Conservation (phyloP, 805 yeast genomes). For the Cyberlindnera subsufficiens region DNA sequence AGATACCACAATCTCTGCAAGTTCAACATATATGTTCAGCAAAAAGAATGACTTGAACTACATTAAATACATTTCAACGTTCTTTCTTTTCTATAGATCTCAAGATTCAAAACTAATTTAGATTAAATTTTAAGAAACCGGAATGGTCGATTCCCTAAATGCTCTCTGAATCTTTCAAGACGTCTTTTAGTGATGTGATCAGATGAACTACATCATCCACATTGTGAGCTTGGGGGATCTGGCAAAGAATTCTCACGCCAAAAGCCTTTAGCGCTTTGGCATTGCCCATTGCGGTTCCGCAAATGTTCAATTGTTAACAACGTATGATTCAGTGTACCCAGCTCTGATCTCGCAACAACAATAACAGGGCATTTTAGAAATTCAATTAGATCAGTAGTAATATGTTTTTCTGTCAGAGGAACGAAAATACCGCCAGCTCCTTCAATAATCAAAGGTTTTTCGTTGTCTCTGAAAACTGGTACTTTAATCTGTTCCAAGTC, state of each 20-base stretch:
- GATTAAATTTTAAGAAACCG: too few relatives aligned
- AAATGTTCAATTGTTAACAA: constrained; percentile 23
- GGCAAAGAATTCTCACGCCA: constrained; percentile 23
- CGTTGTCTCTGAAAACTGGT: constrained; percentile 10
- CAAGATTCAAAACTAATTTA: too few relatives aligned
- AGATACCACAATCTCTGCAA: too few relatives aligned
- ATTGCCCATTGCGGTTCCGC: constrained; percentile 17
- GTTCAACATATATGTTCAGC: too few relatives aligned
- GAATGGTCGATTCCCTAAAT: too few relatives aligned
- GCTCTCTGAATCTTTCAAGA: too few relatives aligned
- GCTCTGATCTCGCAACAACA: constrained; percentile 24
- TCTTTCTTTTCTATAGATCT: too few relatives aligned
- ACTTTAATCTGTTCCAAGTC: constrained; percentile 15
- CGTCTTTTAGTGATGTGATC: too few relatives aligned
- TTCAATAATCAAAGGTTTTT: constrained; percentile 21
- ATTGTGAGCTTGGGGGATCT: constrained; percentile 27
- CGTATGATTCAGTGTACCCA: constrained; percentile 28
- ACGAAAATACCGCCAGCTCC: constrained; percentile 29
- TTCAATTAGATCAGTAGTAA: constrained; percentile 22
- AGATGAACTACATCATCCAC: constrained; percentile 1
- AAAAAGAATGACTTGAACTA: too few relatives aligned
- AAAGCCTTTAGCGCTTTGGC: constrained; percentile 14
- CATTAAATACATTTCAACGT: too few relatives aligned
- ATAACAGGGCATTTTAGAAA: constrained; percentile 18
- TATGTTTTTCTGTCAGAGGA: constrained; percentile 21